These are phyloP conservation scores for Camellia sinensis DNA, from an alignment of 148 eudicot genomes.

Conservation along the genomic window DNA sequence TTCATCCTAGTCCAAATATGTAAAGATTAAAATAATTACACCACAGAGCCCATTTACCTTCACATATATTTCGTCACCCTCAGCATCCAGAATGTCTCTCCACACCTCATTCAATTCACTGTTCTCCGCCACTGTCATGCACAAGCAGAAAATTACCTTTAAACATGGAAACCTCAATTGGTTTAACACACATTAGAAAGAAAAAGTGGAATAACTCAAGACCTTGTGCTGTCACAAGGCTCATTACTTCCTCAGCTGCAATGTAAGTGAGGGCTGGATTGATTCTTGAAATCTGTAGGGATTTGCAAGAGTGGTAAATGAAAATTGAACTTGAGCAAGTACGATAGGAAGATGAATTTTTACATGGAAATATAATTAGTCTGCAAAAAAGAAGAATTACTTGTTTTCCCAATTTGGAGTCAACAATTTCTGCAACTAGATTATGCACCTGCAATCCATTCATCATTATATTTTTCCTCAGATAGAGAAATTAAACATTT, in stretches of 20 bases:
- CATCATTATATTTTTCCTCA: not conserved
- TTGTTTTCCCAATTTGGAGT: conserved; percentile 94
- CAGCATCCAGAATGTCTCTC: conserved; percentile 15
- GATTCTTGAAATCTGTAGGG: conserved; percentile 63
- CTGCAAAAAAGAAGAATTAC: conserved; percentile 34
- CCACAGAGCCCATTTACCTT: conserved; percentile 7
- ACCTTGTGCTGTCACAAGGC: conserved; percentile 97
- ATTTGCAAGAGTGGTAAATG: conserved; percentile 8
- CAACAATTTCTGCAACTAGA: conserved; percentile 92
- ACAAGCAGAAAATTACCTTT: not conserved
- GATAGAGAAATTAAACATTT: not conserved
- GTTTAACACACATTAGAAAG: not conserved
- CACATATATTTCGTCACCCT: conserved; percentile 17
- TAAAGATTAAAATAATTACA: not conserved
- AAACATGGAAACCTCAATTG: not conserved
- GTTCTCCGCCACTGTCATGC: conserved; percentile 14
- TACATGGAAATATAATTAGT: not conserved
- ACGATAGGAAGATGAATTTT: not conserved
- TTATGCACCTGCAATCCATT: conserved; percentile 70
- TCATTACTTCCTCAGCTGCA: conserved; percentile 95
- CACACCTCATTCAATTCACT: conserved; percentile 9
- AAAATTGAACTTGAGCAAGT: conserved; percentile 1
- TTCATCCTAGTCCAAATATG: not conserved
- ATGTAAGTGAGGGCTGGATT: conserved; percentile 80
- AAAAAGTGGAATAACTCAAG: conserved; percentile 3